Evolutionary conservation across 1,139 yeast species (phyloP).

Genomic region (Zhuliangozyma blackwelliae): DNA sequence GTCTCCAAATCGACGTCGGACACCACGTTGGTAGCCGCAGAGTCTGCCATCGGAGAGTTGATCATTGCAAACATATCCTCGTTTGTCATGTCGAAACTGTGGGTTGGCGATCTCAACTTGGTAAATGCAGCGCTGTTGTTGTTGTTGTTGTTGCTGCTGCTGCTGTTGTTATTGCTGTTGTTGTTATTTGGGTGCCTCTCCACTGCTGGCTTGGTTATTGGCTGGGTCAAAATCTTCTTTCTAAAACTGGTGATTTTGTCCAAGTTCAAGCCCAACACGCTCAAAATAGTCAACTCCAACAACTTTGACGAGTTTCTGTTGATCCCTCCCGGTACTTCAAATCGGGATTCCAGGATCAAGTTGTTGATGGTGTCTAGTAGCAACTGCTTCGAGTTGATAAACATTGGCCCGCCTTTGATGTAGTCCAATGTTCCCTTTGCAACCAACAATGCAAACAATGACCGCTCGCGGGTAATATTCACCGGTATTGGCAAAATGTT

Average conservation of each 20-base stretch:
- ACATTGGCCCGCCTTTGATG: constrained; percentile 77
- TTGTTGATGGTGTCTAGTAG: constrained; percentile 46
- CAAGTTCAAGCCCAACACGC: constrained; percentile 40
- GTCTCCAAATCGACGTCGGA: constrained; percentile 19
- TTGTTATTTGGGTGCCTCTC: constrained; percentile 14
- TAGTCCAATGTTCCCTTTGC: constrained; percentile 81
- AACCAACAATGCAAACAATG: constrained; percentile 64
- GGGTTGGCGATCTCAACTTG: constrained; percentile 4
- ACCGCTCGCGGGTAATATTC: constrained; percentile 64
- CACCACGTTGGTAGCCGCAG: background rate
- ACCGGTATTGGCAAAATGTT: constrained; percentile 60
- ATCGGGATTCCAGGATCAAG: constrained; percentile 46
- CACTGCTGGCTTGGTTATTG: constrained; percentile 24
- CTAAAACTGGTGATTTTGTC: constrained; percentile 14
- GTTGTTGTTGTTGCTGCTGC: background rate
- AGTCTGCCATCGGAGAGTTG: background rate
- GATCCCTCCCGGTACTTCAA: constrained; percentile 57
- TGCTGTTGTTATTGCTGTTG: constrained; percentile 1
- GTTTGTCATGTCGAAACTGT: constrained; percentile 3
- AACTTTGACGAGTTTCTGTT: constrained; percentile 53
- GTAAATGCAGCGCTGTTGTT: constrained; percentile 5
- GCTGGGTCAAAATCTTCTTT: constrained; percentile 17
- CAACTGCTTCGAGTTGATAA: constrained; percentile 61
- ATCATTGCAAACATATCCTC: constrained; percentile 4
- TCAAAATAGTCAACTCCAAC: constrained; percentile 54